Conservation (phyloP, 1,284 basidiomycete genomes). For the Pascua sp. region DNA sequence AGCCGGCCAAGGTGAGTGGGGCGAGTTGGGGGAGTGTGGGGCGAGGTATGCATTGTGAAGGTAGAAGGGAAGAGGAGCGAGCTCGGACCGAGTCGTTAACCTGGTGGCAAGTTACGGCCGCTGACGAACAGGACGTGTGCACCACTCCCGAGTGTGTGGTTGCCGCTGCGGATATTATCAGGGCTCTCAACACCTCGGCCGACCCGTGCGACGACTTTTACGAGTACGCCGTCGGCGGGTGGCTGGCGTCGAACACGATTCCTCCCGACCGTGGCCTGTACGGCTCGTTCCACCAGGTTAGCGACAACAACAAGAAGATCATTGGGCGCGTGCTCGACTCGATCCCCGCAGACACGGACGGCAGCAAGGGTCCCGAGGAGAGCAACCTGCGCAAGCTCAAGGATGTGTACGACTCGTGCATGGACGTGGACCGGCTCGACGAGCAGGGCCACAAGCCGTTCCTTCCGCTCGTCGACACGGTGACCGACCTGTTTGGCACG, state of each 20-base stretch:
- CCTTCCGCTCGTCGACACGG: conserved; percentile 47
- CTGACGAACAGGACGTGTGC: conserved; percentile 60
- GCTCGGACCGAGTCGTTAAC: conserved; percentile 4
- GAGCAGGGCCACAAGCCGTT: conserved; percentile 51
- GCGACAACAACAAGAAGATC: conserved; percentile 50
- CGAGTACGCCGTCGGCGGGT: conserved; percentile 76
- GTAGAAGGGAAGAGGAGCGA: neutral
- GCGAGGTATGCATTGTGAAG: neutral
- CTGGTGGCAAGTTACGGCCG: neutral
- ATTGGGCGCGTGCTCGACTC: conserved; percentile 49
- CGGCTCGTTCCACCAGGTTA: conserved; percentile 50
- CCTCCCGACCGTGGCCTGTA: conserved; percentile 75
- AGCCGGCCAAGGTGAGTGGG: conserved; percentile 27
- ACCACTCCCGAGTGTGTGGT: conserved; percentile 75
- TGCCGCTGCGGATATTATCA: conserved; percentile 76
- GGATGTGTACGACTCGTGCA: conserved; percentile 75
- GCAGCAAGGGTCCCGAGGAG: conserved; percentile 54
- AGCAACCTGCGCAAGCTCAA: conserved; percentile 74
- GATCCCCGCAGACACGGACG: conserved; percentile 21
- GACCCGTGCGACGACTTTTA: conserved; percentile 98
- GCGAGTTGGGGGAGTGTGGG: conserved; percentile 3
- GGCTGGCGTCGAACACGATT: conserved; percentile 73
- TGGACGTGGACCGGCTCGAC: conserved; percentile 61
- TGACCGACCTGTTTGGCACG: conserved; percentile 43
- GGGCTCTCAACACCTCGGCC: conserved; percentile 71